Conservation (phyloP, 495 filamentous ascomycete species). For the Lophium mytilinum region DNA sequence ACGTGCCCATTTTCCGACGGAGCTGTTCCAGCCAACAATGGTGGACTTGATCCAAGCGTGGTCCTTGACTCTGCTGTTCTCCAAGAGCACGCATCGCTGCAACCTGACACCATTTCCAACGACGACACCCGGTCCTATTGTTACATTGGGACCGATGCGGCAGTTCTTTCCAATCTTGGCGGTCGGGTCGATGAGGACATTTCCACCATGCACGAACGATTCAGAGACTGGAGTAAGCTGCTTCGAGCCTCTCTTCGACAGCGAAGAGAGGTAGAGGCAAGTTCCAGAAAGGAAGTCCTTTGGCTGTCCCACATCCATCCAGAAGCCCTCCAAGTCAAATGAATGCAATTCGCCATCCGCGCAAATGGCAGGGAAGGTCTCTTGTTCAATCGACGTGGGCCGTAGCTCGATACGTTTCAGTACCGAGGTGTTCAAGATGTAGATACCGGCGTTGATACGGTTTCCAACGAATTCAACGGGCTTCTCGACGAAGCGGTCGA, state of each 20-base stretch:
- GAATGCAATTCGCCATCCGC: slow-evolving; percentile 90
- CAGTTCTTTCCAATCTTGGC: slow-evolving; percentile 98
- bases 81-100: slow-evolving; percentile 86
- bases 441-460: slow-evolving; percentile 98
- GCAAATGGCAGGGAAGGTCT: slow-evolving; percentile 95
- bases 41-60: slow-evolving; percentile 99
- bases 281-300: slow-evolving; percentile 98
- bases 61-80: slow-evolving; percentile 91
- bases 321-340: slow-evolving; percentile 97
- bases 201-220: slow-evolving; percentile 86
- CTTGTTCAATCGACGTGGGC: slow-evolving; percentile 98
- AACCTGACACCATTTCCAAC: slow-evolving; percentile 92
- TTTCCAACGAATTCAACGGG: slow-evolving; percentile 99
- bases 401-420: slow-evolving; percentile 89
- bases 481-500: slow-evolving; percentile 99
- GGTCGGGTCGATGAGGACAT: slow-evolving; percentile 90
- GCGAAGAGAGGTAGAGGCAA: slow-evolving; percentile 89
- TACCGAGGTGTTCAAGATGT: slow-evolving; percentile 93
- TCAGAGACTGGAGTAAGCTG: slow-evolving; percentile 66
- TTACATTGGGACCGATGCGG: slow-evolving; percentile 95
- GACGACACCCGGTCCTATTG: slow-evolving; percentile 90
- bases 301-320: slow-evolving; percentile 99
- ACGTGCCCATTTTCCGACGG: slow-evolving; percentile 89
- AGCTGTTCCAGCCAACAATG: slow-evolving; percentile 98
- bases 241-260: slow-evolving; percentile 88